Base-by-base conservation (phyloP, 116 monocot genomes). In the Cymodocea nodosa region DNA sequence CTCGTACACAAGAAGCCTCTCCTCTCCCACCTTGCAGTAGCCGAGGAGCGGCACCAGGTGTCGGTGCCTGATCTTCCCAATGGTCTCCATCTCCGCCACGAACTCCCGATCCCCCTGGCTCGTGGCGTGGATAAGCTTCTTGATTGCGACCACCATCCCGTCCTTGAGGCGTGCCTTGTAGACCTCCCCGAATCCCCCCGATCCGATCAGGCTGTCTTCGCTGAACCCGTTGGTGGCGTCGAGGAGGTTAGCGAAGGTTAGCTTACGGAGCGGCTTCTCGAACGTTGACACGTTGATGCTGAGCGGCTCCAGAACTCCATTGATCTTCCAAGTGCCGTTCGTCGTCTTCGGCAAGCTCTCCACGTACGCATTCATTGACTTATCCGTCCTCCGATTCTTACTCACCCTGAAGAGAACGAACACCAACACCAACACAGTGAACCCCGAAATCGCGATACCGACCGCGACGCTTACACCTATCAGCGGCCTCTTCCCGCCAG, bases 21-120 rank as follows among this genome's bases (percentile, higher is more conserved):
- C 91, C 11, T 91, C 97, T 11, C 85, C 87, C n/a, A 91, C 65
- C 75, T 88, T 91, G 82, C 97, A 97, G 74, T 88, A 97, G 48
- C 97, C 97, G 1, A 91, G 70, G 19, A 97, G 72, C 0, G 97
- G 97, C 4, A 97, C 97, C 16, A 97, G 88, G 67, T 97, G 91
- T 4, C 80, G 75, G 71, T 97, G 97, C 59, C 88, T 91, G 75
- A 91, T 81, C 73, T 88, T 97, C 13, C 91, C 91, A 8, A 97
- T 87, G 24, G 97, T 97, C 68, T 97, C 91, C 97, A 97, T 91
- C 73, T 97, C 97, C 0, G 97, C 87, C 4, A 73, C 85, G 85
- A 97, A 91, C 60, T 97, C 97, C 11, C 91, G 51, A 62, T 97
- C 91, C 2, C 90, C 91, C 51, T 91, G 97, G 20, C 79, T 76